phyloP scores from a whole-genome alignment of 2,329 filamentous ascomycete genomes.

The Ophiostoma montium region DNA sequence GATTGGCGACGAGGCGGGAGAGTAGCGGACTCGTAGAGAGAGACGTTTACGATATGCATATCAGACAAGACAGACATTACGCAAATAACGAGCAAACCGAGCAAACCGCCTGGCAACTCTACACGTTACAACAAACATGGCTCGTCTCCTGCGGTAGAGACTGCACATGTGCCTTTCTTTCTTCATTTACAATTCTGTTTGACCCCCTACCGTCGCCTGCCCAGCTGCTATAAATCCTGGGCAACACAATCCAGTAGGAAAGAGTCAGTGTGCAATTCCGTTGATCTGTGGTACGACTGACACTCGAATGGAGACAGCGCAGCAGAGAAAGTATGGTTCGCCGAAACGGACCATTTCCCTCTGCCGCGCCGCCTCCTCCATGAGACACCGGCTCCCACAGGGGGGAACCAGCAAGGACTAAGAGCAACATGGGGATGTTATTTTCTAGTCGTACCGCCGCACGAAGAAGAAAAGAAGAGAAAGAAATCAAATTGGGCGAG shows the following conservation, averaged over 20 bases:
- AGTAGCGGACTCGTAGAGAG: no score
- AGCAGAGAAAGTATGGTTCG: constrained; percentile 18
- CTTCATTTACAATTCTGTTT: constrained; percentile 21
- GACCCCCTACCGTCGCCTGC: constrained; percentile 23
- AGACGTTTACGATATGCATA: no score
- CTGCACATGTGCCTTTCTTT: background rate
- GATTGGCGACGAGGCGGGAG: constrained; percentile 46
- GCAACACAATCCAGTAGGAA: constrained; percentile 27
- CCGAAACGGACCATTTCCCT: background rate
- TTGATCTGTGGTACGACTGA: constrained; percentile 70
- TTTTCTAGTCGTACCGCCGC: constrained; percentile 55
- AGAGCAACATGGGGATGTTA: constrained; percentile 66
- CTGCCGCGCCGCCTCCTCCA: constrained; percentile 8
- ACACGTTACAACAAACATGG: no score
- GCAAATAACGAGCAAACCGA: no score
- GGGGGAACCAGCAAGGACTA: constrained; percentile 24
- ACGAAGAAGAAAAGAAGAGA: constrained; percentile 51
- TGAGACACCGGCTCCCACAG: background rate
- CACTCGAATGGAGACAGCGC: constrained; percentile 38
- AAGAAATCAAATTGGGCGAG: constrained; percentile 14
- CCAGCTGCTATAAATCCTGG: constrained; percentile 8
- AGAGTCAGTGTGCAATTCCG: constrained; percentile 59
- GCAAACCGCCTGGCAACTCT: no score
- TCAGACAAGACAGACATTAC: no score
- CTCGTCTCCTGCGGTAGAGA: no score